Base-by-base conservation (phyloP, 2,329 filamentous ascomycete genomes). In the Diaporthe citriasiana region DNA sequence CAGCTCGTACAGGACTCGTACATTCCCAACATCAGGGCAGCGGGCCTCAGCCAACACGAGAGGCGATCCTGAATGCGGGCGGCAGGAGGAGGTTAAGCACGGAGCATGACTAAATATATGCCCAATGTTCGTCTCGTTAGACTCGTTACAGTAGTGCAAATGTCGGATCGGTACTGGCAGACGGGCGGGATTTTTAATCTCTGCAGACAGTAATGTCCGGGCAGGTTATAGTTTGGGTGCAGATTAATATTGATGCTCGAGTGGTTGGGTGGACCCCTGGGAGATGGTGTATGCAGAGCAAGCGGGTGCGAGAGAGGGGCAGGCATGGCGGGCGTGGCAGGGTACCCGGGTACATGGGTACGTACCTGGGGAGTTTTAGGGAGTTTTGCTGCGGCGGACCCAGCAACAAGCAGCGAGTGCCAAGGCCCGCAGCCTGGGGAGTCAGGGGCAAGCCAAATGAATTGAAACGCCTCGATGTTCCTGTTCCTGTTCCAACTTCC, bases 361-460 rank as follows among this genome's bases (percentile, higher is more conserved):
- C 10, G 25, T 53, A 15, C 40, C 40, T 25, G 25, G 10, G 40
- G 2, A 4, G n/a, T 15, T 30, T n/a, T n/a, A n/a, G n/a, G n/a
- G n/a, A n/a, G n/a, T n/a, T n/a, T n/a, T 10, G 7, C 17, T 47
- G 30, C 59, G 42, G 45, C 27, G 51, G 25, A 13, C 51, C 27
- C 25, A 53, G 30, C 51, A 30, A 30, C 51, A 55, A 35, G 30
- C 27, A 47, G 45, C 22, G 30, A 33, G 57, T 45, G 60, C 60
- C 60, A 65, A 65, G 60, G 42, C 42, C 27, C 27, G 40, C 60
- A 65, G 42, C 60, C 60, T 50, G 27, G 60, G 42, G 45, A 35
- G 60, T 66, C 60, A 66, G 60, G 60, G 60, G 60, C 60, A 66
- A 66, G 60, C 60, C 60, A 66, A 66, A 66, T 66, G 60, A 66